Evolutionary conservation across 2,329 filamentous ascomycete species (phyloP), one percentile per base, ranked within the genome.

Genomic region (Thelonectria olida): DNA sequence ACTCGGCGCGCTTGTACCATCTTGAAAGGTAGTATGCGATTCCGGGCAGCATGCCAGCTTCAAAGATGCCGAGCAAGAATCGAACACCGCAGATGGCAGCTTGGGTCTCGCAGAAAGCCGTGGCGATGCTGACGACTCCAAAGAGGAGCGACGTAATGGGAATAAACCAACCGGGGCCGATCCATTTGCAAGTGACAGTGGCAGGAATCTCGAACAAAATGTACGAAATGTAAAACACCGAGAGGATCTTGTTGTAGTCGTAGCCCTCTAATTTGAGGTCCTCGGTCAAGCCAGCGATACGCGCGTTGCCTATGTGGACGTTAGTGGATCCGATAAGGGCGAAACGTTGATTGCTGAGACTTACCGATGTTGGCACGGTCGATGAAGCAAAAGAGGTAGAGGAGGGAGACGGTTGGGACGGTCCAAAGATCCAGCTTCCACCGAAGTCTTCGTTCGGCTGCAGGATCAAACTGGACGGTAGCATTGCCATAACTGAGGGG

Each of bases 361-460:
- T 70, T 71, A 88, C 89, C 90, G 36, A 92, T 89, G 63, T 92
- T 92, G 22, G 89, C 88, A n/a, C 90, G 83, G 68, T 92, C 90
- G 64, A 92, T 91, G 75, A 91, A 92, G 76, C 89, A 91, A 69
- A 92, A 91, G 0, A 92, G 81, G 68, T 92, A 92, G 4, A 92
- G 77, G 0, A 91, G 58, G 0, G 88, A 78, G 0, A 91, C 88
- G 0, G 87, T 90, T 0, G 90, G 90, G 0, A 92, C 80, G 44
- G 91, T 84, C 67, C 80, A 84, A 6, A 90, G 67, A 67, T 92
- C 90, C 48, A 92, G 87, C 73, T 92, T 92, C 69, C 78, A 76
- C 7, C 88, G 80, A 22, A 92, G 79, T 52, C 79, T 82, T 7
- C 81, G 74, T 71, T 91, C 90, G 2, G 84, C 86, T 25, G 58